A percentile compares a stretch with the other conserved stretches of the same genome.
These are phyloP conservation scores for Filobasidium wieringae DNA, from an alignment of 768 basidiomycete genomes.

Conservation along the genomic window DNA sequence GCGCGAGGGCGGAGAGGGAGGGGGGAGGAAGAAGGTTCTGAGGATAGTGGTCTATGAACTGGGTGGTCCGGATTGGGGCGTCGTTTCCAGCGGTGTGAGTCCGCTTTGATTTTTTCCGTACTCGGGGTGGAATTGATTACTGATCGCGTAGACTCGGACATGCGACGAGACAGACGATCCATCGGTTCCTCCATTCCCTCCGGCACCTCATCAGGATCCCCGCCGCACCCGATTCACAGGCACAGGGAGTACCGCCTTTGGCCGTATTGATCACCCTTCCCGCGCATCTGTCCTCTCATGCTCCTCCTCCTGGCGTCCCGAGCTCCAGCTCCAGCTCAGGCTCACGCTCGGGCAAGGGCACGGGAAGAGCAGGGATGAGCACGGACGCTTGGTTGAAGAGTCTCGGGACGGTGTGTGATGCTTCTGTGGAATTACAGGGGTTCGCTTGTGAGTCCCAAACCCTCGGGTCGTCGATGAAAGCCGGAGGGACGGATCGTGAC, in stretches of 20 bases:
- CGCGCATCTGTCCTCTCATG: conserved; percentile 46
- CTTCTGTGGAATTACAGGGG: conserved; percentile 57
- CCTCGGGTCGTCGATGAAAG: not conserved
- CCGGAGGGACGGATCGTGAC: not conserved
- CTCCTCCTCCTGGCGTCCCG: conserved; percentile 14
- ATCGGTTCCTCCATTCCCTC: conserved; percentile 60
- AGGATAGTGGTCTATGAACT: conserved; percentile 37
- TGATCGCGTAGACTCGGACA: not conserved
- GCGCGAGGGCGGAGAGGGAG: too few species aligned
- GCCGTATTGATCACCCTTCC: conserved; percentile 61
- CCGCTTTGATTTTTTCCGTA: not conserved
- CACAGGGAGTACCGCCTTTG: conserved; percentile 32
- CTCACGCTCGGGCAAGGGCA: too few species aligned
- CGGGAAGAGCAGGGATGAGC: conserved; percentile 6
- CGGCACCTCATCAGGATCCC: conserved; percentile 41
- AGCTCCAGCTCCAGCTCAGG: too few species aligned
- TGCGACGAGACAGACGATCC: conserved; percentile 41
- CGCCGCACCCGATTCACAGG: not conserved
- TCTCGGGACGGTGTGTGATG: conserved; percentile 68
- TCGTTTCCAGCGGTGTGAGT: conserved; percentile 22
- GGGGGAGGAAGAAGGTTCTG: conserved; percentile 16
- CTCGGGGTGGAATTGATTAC: not conserved
- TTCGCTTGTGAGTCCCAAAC: conserved; percentile 56
- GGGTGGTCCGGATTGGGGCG: conserved; percentile 35
- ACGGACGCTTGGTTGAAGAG: conserved; percentile 61